Conservation (phyloP, 192 early-diverging fungal species). For the Coemansia erecta region DNA sequence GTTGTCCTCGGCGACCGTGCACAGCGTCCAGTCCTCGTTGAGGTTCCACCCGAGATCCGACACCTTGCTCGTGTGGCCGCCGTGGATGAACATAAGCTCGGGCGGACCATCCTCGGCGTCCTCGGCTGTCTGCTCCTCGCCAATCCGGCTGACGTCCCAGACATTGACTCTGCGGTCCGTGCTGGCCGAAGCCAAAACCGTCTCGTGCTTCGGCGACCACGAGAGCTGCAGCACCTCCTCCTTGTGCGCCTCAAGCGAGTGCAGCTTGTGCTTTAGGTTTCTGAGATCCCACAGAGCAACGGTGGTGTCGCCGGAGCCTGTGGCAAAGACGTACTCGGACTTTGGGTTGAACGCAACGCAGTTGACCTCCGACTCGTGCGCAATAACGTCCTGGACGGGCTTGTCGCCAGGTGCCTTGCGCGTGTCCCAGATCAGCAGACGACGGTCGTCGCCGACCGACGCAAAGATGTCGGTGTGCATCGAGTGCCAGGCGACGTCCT, state of each 20-base stretch:
- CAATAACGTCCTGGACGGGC: conserved; percentile 71
- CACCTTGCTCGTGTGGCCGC: conserved; percentile 96
- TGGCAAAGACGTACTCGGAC: conserved; percentile 87
- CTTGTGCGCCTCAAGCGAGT: conserved; percentile 84
- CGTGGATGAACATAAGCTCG: conserved; percentile 97
- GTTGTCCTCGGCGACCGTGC: conserved; percentile 94
- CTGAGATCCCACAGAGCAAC: conserved; percentile 96
- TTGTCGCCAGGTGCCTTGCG: conserved; percentile 62
- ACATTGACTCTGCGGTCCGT: conserved; percentile 88
- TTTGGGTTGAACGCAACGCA: conserved; percentile 91
- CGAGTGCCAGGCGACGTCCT: conserved; percentile 94
- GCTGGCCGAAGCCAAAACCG: conserved; percentile 86
- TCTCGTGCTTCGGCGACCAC: conserved; percentile 93
- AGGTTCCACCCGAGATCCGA: conserved; percentile 96
- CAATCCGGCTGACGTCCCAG: conserved; percentile 94
- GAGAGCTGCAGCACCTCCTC: conserved; percentile 89
- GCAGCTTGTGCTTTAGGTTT: conserved; percentile 80
- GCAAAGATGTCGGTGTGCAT: conserved; percentile 87
- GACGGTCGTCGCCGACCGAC: conserved; percentile 94
- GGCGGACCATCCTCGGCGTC: conserved; percentile 98
- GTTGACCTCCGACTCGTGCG: conserved; percentile 91
- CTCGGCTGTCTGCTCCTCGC: conserved; percentile 89
- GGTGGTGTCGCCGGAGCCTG: conserved; percentile 92
- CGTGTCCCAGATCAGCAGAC: conserved; percentile 95
- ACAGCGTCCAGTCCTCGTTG: conserved; percentile 91